Evolutionary conservation across 768 basidiomycete species (phyloP).

Genomic region (Chlorophyllum brunneum): DNA sequence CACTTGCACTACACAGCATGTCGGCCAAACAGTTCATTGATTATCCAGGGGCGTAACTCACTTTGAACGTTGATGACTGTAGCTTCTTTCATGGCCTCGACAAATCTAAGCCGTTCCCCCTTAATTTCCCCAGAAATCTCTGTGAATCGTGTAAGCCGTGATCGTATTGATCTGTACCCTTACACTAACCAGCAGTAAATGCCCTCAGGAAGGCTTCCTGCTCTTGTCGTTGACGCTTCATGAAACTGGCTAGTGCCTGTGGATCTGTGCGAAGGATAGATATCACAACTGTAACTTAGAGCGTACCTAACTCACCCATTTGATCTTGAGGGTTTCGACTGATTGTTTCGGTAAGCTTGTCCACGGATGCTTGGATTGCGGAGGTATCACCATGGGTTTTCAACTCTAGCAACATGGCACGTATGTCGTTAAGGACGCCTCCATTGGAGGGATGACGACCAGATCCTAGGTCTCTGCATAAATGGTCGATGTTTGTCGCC

Average conservation of each 20-base stretch:
- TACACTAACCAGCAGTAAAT: constrained; percentile 53
- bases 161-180: not conserved
- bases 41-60: constrained; percentile 24
- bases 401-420: constrained; percentile 29
- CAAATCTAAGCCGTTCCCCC: constrained; percentile 80
- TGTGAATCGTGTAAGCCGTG: constrained; percentile 20
- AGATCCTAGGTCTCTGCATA: constrained; percentile 52
- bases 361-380: constrained; percentile 36
- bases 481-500: constrained; percentile 52
- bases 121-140: constrained; percentile 83
- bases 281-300: constrained; percentile 1
- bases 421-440: constrained; percentile 31
- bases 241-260: constrained; percentile 53
- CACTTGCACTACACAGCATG: constrained; percentile 59
- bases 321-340: constrained; percentile 22
- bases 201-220: constrained; percentile 68
- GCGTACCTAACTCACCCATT: constrained; percentile 15
- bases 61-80: constrained; percentile 84
- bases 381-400: constrained; percentile 33
- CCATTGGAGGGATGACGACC: constrained; percentile 3
- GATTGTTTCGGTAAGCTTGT: constrained; percentile 26
- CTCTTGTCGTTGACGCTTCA: constrained; percentile 68
- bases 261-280: constrained; percentile 34
- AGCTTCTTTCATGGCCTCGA: constrained; percentile 94
- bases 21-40: not conserved